Evolutionary conservation across 192 early-diverging fungal genomes (phyloP).

Genomic region (Backusella parvicylindrica): DNA sequence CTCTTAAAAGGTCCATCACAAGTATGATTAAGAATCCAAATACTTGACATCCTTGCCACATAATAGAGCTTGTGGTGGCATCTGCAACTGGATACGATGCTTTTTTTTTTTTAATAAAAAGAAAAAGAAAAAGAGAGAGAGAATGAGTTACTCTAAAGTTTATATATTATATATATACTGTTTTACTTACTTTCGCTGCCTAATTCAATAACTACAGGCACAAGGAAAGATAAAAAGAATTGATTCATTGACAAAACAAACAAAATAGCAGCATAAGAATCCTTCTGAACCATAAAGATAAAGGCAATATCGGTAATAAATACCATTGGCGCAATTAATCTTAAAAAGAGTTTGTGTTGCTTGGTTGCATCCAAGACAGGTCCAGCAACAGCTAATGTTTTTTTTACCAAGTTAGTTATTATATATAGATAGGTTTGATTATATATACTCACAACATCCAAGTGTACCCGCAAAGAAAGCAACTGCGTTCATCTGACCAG

Average conservation of each 20-base stretch:
- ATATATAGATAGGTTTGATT: neutral
- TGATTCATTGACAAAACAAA: constrained; percentile 34
- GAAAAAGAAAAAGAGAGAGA: neutral
- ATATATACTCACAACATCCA: constrained; percentile 27
- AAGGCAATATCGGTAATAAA: constrained; percentile 29
- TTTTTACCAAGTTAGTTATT: neutral
- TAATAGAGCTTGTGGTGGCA: constrained; percentile 26
- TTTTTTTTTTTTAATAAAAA: neutral
- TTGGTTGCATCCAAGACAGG: constrained; percentile 32
- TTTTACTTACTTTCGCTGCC: constrained; percentile 31
- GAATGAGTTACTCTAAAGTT: neutral
- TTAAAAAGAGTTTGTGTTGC: constrained; percentile 31
- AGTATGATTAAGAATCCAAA: constrained; percentile 29
- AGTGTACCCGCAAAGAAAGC: constrained; percentile 33
- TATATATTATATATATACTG: neutral
- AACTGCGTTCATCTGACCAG: constrained; percentile 31
- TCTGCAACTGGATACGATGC: constrained; percentile 32
- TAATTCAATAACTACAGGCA: constrained; percentile 35
- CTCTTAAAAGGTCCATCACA: constrained; percentile 28
- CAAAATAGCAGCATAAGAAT: constrained; percentile 28
- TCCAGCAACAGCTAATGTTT: constrained; percentile 30
- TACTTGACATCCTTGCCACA: constrained; percentile 38
- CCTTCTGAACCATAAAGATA: constrained; percentile 28
- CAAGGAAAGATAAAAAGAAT: constrained; percentile 34
- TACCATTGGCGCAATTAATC: constrained; percentile 27